Percentiles rank a stretch among this genome's conserved stretches.
Conservation (phyloP, 1,284 basidiomycete species). For the Marasmius sp. region DNA sequence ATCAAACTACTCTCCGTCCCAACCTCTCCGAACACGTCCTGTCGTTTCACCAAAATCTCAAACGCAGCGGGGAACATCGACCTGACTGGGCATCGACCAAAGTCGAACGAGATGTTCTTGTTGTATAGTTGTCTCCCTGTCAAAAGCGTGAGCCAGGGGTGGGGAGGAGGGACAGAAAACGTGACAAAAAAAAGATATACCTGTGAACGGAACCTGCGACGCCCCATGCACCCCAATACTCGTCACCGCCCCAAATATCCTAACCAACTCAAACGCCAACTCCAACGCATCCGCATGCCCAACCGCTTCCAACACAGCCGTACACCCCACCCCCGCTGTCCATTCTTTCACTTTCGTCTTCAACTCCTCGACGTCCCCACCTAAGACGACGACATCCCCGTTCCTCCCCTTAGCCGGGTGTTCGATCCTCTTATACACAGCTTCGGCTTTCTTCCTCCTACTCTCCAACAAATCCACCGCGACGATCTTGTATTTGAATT, state of each 20-base stretch:
- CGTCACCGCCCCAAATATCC: slow-evolving; percentile 78
- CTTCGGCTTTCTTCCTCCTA: slow-evolving; percentile 56
- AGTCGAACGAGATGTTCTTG: slow-evolving; percentile 81
- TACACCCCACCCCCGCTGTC: slow-evolving; percentile 60
- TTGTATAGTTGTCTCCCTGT: slow-evolving; percentile 67
- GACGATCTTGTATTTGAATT: slow-evolving; percentile 52
- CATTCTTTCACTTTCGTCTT: slow-evolving; percentile 48
- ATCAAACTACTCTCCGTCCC: slow-evolving; percentile 61
- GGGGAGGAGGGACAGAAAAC: not conserved
- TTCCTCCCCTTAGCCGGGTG: slow-evolving; percentile 37
- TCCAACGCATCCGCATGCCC: slow-evolving; percentile 72
- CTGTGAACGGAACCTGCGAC: slow-evolving; percentile 53
- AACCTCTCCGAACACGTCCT: slow-evolving; percentile 67
- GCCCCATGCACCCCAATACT: slow-evolving; percentile 77
- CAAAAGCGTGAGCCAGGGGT: not conserved
- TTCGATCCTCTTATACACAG: slow-evolving; percentile 53
- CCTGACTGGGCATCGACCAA: slow-evolving; percentile 87
- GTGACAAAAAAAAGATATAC: not conserved
- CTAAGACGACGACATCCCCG: slow-evolving; percentile 45
- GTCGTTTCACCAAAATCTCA: slow-evolving; percentile 65
- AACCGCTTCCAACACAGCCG: slow-evolving; percentile 74
- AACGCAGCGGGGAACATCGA: slow-evolving; percentile 77
- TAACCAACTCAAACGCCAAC: slow-evolving; percentile 73
- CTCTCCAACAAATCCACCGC: slow-evolving; percentile 61
- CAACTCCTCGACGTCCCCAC: slow-evolving; percentile 47